Evolutionary conservation across 345 rosid species (phyloP), one percentile per base, ranked within the genome.

Genomic region (Punica granatum): DNA sequence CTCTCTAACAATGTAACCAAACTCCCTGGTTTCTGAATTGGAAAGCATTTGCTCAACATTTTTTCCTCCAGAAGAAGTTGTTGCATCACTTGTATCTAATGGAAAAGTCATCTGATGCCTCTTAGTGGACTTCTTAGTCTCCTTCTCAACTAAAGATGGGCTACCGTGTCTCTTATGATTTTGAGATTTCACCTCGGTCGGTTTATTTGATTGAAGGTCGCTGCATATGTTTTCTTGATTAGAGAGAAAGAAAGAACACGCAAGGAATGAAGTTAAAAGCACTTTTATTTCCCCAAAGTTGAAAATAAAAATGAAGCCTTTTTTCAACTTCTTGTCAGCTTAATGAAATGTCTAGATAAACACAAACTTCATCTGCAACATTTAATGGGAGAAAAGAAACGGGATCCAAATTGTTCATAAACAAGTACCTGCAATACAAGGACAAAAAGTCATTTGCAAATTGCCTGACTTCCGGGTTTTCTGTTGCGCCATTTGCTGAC

Each of bases 401-500:
- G 32, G 35, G 34, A 67, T 68, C 65, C 48, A 37, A 42, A 13
- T 37, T 36, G 53, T 25, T 43, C 67, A 63, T 26, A 18, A 3
- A 54, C 34, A 66, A 65, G 68, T 90, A 93, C 98, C 98, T 78
- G 76, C 96, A 90, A 78, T 90, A 90, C 77, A 93, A 73, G 73
- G 98, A 90, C 87, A 93, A 79, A 78, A 89, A 93, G 68, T 84
- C 84, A 69, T 80, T 77, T 61, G 96, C 85, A 83, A 93, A 89
- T 75, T 86, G 85, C 67, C 81, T 79, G 65, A 93, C 74, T 64
- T 93, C 92, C 63, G 74, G 68, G 71, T 73, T 84, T 72, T 75
- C 76, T 23, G n/a, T n/a, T n/a, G 58, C 74, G 56, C 72, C 71
- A 54, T 53, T 71, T 65, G 67, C 81, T 60, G 75, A 67, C 66